Evolutionary conservation across 2,329 filamentous ascomycete genomes (phyloP).

Genomic region (Drechslera avenae): DNA sequence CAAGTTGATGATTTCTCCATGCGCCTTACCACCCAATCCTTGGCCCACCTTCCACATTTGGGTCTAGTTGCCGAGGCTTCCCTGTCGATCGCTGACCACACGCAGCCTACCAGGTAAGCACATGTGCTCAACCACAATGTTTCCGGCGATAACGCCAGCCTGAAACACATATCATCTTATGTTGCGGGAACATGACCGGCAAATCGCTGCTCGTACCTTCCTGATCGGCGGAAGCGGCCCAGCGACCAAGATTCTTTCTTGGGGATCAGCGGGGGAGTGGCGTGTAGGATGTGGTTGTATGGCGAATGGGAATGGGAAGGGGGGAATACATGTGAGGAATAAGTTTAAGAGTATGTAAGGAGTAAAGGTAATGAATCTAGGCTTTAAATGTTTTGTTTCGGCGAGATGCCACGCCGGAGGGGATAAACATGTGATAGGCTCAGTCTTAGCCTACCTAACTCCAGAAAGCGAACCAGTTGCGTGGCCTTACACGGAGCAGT

Average conservation of each 20-base stretch:
- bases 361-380: too few species aligned
- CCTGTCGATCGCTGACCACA: constrained; percentile 26
- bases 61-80: constrained; percentile 20
- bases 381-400: too few species aligned
- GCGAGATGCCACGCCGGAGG: too few species aligned
- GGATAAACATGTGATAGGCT: too few species aligned
- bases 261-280: background rate
- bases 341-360: too few species aligned
- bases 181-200: constrained; percentile 2
- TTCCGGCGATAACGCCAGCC: constrained; percentile 22
- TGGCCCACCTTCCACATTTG: constrained; percentile 22
- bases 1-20: too few species aligned
- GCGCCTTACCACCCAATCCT: constrained; percentile 1
- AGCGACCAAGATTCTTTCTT: background rate
- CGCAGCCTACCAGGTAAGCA: constrained; percentile 29
- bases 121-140: constrained; percentile 23
- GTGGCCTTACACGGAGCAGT: constrained; percentile 15
- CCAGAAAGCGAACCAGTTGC: too few species aligned
- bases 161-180: constrained; percentile 21
- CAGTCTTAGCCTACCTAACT: too few species aligned
- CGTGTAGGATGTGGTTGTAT: background rate
- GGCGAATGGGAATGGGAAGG: constrained; percentile 14
- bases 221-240: constrained; percentile 21
- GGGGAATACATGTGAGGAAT: too few species aligned
- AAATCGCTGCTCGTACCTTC: constrained; percentile 28